Conservation (phyloP, 768 basidiomycete species). For the Psilocybe azurescens region DNA sequence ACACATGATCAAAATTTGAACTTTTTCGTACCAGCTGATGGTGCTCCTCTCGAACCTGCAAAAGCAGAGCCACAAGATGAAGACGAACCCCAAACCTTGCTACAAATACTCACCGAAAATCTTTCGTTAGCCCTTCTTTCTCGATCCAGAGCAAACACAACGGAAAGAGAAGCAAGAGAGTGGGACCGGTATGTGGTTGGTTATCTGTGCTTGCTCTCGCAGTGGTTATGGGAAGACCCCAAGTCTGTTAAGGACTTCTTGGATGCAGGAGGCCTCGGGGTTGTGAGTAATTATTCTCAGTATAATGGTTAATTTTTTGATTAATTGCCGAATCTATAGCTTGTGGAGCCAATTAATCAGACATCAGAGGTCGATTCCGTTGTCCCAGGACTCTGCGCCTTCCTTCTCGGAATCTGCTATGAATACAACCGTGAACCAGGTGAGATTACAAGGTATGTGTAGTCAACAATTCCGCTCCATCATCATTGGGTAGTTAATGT, state of each 20-base stretch:
- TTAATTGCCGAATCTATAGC: slow-evolving; percentile 45
- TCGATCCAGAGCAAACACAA: slow-evolving; percentile 67
- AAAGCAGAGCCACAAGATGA: slow-evolving; percentile 51
- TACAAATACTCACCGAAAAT: slow-evolving; percentile 90
- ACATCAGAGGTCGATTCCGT: slow-evolving; percentile 83
- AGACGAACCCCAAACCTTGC: slow-evolving; percentile 70
- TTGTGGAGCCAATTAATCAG: slow-evolving; percentile 95
- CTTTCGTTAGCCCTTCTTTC: slow-evolving; percentile 86
- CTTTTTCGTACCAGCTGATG: slow-evolving; percentile 84
- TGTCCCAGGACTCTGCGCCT: slow-evolving; percentile 89
- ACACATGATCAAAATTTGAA: slow-evolving; percentile 38
- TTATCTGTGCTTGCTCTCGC: slow-evolving; percentile 81
- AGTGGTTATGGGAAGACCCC: slow-evolving; percentile 98
- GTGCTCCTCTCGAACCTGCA: slow-evolving; percentile 42
- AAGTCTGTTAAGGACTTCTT: slow-evolving; percentile 87
- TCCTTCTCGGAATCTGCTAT: slow-evolving; percentile 92
- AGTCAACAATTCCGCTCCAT: slow-evolving; percentile 22
- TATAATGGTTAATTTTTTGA: not conserved
- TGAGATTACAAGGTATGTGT: slow-evolving; percentile 85
- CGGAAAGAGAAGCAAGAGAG: slow-evolving; percentile 77
- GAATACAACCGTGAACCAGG: slow-evolving; percentile 97
- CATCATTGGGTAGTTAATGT: slow-evolving; percentile 5
- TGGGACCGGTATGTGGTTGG: slow-evolving; percentile 91
- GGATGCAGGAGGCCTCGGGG: slow-evolving; percentile 86
- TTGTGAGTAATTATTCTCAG: slow-evolving; percentile 62